A percentile compares a stretch with the other conserved stretches of the same genome.
These are phyloP conservation scores for Evansstolkia leycettana DNA, from an alignment of 495 filamentous ascomycete genomes.

Conservation along the genomic window DNA sequence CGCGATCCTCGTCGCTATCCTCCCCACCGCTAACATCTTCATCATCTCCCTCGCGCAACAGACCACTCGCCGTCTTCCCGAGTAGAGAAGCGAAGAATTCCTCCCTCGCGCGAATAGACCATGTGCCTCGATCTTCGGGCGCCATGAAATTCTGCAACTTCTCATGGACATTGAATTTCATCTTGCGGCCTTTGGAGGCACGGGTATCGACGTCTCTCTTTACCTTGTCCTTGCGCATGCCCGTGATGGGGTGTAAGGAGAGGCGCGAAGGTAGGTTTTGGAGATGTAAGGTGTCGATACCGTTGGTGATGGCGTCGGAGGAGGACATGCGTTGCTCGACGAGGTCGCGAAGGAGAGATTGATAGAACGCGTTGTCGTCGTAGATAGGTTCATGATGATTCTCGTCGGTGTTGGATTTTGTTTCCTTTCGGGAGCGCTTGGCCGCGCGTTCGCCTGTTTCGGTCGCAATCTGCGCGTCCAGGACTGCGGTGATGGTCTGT, in stretches of 20 bases:
- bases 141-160: slow-evolving; percentile 98
- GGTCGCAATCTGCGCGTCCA: slow-evolving; percentile 60
- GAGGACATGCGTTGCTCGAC: slow-evolving; percentile 66
- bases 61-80: slow-evolving; percentile 54
- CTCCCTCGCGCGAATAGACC: slow-evolving; percentile 68
- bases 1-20: slow-evolving; percentile 41
- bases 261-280: slow-evolving; percentile 20
- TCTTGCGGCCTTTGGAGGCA: slow-evolving; percentile 88
- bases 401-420: not conserved
- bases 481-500: slow-evolving; percentile 56
- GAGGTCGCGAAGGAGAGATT: slow-evolving; percentile 78
- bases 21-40: slow-evolving; percentile 35
- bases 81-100: slow-evolving; percentile 84
- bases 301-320: slow-evolving; percentile 30
- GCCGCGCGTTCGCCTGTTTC: slow-evolving; percentile 53
- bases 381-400: slow-evolving; percentile 42
- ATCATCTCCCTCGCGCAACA: slow-evolving; percentile 56
- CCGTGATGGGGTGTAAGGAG: slow-evolving; percentile 36
- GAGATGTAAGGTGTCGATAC: slow-evolving; percentile 28
- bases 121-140: slow-evolving; percentile 64
- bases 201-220: slow-evolving; percentile 81
- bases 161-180: slow-evolving; percentile 88
- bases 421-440: slow-evolving; percentile 33
- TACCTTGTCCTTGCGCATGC: slow-evolving; percentile 69
- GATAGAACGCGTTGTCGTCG: slow-evolving; percentile 91